Conservation (phyloP, 163 green algal species). For the Scenedesmus sp. region DNA sequence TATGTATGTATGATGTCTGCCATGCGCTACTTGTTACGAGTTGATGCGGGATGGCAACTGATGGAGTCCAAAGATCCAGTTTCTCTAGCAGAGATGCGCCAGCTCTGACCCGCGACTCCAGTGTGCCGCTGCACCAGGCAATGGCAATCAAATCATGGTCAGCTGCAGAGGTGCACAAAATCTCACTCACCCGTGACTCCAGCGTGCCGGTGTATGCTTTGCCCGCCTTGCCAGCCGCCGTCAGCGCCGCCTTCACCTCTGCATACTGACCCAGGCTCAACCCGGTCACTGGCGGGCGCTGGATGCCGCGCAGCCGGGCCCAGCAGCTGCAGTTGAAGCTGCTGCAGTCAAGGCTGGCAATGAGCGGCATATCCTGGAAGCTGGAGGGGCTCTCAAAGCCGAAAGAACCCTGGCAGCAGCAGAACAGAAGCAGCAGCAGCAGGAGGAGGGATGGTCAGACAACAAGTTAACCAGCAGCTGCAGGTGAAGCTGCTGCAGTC, state of each 20-base stretch:
- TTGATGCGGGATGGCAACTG: too few relatives aligned
- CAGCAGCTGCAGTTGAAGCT: constrained; percentile 30
- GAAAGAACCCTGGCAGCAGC: background rate
- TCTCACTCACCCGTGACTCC: background rate
- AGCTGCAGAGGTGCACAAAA: background rate
- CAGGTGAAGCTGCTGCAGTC: too few relatives aligned
- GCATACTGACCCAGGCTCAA: constrained; percentile 27
- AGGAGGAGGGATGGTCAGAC: too few relatives aligned
- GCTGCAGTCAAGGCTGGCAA: background rate
- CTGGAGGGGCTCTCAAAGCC: background rate
- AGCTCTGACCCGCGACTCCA: too few relatives aligned
- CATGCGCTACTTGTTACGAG: too few relatives aligned
- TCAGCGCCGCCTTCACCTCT: background rate
- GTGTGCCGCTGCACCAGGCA: too few relatives aligned
- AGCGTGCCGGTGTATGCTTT: constrained; percentile 2
- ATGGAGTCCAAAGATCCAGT: too few relatives aligned
- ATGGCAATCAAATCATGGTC: too few relatives aligned
- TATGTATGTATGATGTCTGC: too few relatives aligned
- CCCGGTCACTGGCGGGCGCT: background rate
- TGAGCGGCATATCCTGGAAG: constrained; percentile 2
- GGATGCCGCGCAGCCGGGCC: background rate
- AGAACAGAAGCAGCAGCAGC: too few relatives aligned
- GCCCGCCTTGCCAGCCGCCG: background rate
- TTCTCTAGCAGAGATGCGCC: too few relatives aligned
- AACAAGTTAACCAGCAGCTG: too few relatives aligned